Evolutionary conservation across 176 grass and related monocot species (phyloP).

Genomic region (Aegilops longissima): DNA sequence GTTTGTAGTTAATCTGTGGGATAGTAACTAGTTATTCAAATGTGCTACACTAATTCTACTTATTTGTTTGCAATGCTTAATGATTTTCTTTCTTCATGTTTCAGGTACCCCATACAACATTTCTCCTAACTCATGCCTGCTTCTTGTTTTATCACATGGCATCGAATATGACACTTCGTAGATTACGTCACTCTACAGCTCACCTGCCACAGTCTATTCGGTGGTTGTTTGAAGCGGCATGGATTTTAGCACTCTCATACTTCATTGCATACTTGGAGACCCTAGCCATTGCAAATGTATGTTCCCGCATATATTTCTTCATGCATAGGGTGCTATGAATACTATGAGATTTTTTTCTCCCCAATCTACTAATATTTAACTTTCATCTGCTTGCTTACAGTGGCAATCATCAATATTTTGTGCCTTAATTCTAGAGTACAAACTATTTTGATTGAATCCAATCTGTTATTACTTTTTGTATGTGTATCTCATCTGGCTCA

Average conservation of each 20-base stretch:
- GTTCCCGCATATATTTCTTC: constrained; percentile 25
- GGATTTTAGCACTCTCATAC: constrained; percentile 84
- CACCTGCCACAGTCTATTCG: constrained; percentile 59
- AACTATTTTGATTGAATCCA: background rate
- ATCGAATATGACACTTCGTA: constrained; percentile 89
- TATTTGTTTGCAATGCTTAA: background rate
- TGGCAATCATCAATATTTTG: background rate
- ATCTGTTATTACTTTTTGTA: background rate
- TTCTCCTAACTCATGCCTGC: constrained; percentile 84
- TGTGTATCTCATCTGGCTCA: background rate
- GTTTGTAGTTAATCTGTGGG: background rate
- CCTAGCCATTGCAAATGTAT: constrained; percentile 95
- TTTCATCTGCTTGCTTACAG: background rate
- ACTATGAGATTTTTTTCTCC: background rate
- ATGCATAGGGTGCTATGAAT: background rate
- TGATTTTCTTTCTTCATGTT: constrained; percentile 36
- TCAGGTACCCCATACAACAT: constrained; percentile 88
- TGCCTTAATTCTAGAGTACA: background rate
- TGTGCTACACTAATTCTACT: background rate
- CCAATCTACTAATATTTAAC: background rate
- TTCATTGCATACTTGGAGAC: constrained; percentile 96
- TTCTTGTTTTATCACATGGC: constrained; percentile 90
- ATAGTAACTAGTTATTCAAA: background rate
- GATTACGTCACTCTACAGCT: constrained; percentile 58
- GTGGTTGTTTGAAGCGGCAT: constrained; percentile 65